These are phyloP conservation scores for Apocynum venetum DNA, from an alignment of 257 asterid species.

Conservation along the genomic window DNA sequence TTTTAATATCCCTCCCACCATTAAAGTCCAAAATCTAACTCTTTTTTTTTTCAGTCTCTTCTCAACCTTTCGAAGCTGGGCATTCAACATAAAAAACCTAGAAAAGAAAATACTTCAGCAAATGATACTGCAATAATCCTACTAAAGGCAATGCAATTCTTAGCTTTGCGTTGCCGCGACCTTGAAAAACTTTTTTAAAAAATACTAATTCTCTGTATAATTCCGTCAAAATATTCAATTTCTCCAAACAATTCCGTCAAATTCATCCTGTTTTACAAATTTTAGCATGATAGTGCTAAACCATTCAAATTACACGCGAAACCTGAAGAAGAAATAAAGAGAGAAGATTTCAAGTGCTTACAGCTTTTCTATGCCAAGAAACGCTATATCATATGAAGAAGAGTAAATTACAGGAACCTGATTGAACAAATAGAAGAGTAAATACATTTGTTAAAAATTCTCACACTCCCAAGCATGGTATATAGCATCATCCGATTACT, in stretches of 20 bases:
- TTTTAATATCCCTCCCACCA: too few relatives aligned
- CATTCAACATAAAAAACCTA: not conserved
- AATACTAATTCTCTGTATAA: too few relatives aligned
- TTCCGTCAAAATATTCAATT: too few relatives aligned
- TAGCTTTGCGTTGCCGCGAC: not conserved
- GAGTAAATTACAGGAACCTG: slow-evolving; percentile 90
- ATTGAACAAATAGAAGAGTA: not conserved
- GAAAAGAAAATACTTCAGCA: not conserved
- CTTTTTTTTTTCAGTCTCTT: too few relatives aligned
- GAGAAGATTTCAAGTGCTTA: slow-evolving; percentile 25
- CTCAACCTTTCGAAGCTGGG: too few relatives aligned
- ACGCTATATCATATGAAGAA: slow-evolving; percentile 70
- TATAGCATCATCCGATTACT: not conserved
- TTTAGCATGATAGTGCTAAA: not conserved
- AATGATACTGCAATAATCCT: not conserved
- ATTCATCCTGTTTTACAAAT: not conserved
- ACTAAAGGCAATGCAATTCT: not conserved
- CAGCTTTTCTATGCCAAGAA: slow-evolving; percentile 88
- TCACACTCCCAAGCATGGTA: not conserved
- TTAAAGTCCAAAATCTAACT: too few relatives aligned
- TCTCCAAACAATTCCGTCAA: not conserved
- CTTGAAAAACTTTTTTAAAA: too few relatives aligned
- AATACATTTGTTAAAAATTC: not conserved
- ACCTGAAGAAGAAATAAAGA: not conserved
- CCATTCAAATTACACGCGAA: not conserved